phyloP scores from a whole-genome alignment of 2,329 filamentous ascomycete genomes.

The Ascochyta pisi region DNA sequence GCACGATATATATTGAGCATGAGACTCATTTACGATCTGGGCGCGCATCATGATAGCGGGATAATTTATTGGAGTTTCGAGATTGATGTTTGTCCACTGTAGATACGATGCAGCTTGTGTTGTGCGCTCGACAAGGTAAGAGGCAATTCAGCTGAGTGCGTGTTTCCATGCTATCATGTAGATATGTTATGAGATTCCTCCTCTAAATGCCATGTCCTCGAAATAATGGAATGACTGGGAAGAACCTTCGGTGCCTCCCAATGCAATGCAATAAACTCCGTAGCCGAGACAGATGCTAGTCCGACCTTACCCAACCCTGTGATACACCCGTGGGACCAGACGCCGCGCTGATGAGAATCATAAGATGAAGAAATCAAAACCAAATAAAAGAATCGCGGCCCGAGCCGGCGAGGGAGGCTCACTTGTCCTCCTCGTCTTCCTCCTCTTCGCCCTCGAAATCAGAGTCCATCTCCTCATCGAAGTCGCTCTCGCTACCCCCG shows the following conservation, averaged over 20 bases:
- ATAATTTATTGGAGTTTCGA: conserved; percentile 16
- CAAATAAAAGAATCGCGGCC: neutral
- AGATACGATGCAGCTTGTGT: neutral
- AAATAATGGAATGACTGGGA: neutral
- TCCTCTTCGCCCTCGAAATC: conserved; percentile 62
- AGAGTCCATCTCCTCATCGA: conserved; percentile 61
- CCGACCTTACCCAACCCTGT: conserved; percentile 12
- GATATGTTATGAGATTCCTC: neutral
- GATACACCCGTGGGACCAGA: conserved; percentile 22
- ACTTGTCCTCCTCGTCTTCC: conserved; percentile 36
- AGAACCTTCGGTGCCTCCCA: conserved; percentile 19
- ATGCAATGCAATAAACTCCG: conserved; percentile 28
- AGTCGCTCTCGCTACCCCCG: conserved; percentile 66
- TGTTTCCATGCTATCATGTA: neutral
- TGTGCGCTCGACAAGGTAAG: neutral
- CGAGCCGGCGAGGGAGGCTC: conserved; percentile 2
- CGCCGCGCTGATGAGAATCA: conserved; percentile 32
- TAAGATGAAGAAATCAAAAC: conserved; percentile 5
- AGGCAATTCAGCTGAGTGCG: neutral
- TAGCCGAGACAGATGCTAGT: conserved; percentile 2
- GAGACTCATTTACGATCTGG: conserved; percentile 5
- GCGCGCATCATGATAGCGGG: conserved; percentile 10
- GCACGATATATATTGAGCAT: conserved; percentile 5
- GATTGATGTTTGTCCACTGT: neutral
- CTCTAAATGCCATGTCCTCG: conserved; percentile 3